These are phyloP conservation scores for Russula emetica DNA, from an alignment of 768 basidiomycete species.

Conservation along the genomic window DNA sequence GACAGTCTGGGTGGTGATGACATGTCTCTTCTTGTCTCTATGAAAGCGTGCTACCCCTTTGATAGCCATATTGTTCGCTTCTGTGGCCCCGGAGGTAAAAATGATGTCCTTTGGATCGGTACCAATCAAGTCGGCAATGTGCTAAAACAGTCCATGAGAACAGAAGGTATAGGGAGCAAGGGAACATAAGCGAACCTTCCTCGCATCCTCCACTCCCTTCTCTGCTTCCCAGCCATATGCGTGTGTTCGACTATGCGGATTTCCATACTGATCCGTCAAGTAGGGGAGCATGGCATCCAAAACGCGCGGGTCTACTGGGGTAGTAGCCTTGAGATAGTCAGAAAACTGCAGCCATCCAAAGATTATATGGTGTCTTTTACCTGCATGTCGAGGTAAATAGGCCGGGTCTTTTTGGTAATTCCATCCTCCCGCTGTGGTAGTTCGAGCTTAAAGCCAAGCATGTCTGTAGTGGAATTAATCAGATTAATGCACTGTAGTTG, in stretches of 20 bases:
- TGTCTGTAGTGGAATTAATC: slow-evolving; percentile 48
- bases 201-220: slow-evolving; percentile 85
- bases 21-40: slow-evolving; percentile 86
- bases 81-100: slow-evolving; percentile 97
- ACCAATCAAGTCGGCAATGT: slow-evolving; percentile 88
- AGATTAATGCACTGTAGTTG: neutral
- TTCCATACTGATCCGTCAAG: slow-evolving; percentile 93
- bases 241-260: slow-evolving; percentile 97
- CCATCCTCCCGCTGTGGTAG: slow-evolving; percentile 55
- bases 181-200: slow-evolving; percentile 51
- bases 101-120: slow-evolving; percentile 94
- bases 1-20: slow-evolving; percentile 94
- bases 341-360: neutral
- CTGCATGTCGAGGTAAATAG: slow-evolving; percentile 99
- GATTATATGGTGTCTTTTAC: slow-evolving; percentile 36
- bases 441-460: slow-evolving; percentile 84
- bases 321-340: slow-evolving; percentile 68
- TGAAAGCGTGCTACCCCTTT: slow-evolving; percentile 97
- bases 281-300: slow-evolving; percentile 96
- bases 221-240: slow-evolving; percentile 99
- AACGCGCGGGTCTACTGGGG: slow-evolving; percentile 94
- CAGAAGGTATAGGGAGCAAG: neutral
- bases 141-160: slow-evolving; percentile 40
- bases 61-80: slow-evolving; percentile 95
- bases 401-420: slow-evolving; percentile 59